Base-by-base conservation (phyloP, 176 grass and related monocot species). In the Eleusine indica region DNA sequence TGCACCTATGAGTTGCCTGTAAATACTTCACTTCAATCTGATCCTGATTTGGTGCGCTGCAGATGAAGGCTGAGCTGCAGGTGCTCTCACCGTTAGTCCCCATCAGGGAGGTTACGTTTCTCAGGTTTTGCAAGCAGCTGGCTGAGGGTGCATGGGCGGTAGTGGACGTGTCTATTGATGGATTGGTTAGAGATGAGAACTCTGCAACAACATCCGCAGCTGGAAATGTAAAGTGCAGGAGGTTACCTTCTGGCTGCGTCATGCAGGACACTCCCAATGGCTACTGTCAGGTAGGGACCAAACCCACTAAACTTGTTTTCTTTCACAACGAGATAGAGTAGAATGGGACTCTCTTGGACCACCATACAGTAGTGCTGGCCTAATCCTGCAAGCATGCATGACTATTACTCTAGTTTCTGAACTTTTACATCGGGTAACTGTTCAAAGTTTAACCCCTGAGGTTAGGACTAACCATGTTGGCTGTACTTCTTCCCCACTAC, bases 11-110 rank as follows among this genome's bases (percentile, higher is more conserved):
- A 44, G 38, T n/a, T 53, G 25, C 14, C 74, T 70, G 63, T 61
- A 21, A 82, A 49, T 57, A 54, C 21, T 66, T 82, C 29, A 54
- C 35, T 66, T 71, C 1, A 28, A 18, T 54, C 51, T 78, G 17
- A 68, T 51, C 82, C 35, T 41, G 21, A 82, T 73, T 57, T 39
- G 47, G 76, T 74, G 68, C n/a, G 68, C 40, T 16, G 84, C 72
- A 98, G 96, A 95, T 98, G 96, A 94, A 91, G 66, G 91, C 96
- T 40, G 96, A 98, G 80, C 88, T 98, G 47, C 96, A 98, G 83
- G 93, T 98, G 53, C 91, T 98, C 49, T 95, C 93, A 56, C 96
- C 96, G 37, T 70, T 98, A 29, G 96, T 98, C 21, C 93, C 93
- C 14, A 91, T 98, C 39, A 82, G 93, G 53, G 96, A 98, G 70